These are phyloP conservation scores for Penicillium hesseltinei DNA, from an alignment of 2,329 filamentous ascomycete species.

Conservation along the genomic window DNA sequence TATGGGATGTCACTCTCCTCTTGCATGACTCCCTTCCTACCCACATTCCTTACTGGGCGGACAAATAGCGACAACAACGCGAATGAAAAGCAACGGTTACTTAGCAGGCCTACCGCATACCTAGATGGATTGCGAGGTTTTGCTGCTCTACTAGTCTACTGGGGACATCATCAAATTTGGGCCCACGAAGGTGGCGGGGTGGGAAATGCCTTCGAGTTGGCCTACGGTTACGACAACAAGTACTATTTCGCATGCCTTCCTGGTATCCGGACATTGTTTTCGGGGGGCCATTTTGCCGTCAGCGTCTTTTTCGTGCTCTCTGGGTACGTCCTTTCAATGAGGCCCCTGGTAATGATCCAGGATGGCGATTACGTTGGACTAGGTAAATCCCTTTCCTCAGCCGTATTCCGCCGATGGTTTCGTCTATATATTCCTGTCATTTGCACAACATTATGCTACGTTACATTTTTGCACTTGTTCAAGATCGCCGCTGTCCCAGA, in stretches of 20 bases:
- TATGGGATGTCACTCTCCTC: background rate
- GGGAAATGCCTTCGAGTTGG: slow-evolving; percentile 51
- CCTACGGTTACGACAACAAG: slow-evolving; percentile 45
- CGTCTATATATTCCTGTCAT: slow-evolving; percentile 55
- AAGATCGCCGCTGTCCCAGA: slow-evolving; percentile 47
- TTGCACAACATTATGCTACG: slow-evolving; percentile 54
- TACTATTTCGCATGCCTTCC: slow-evolving; percentile 56
- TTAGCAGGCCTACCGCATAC: slow-evolving; percentile 54
- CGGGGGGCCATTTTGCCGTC: slow-evolving; percentile 61
- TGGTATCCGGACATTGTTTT: slow-evolving; percentile 59
- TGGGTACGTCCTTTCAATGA: slow-evolving; percentile 53
- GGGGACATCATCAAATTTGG: slow-evolving; percentile 61
- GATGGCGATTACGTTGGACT: slow-evolving; percentile 40
- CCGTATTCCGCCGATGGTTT: slow-evolving; percentile 53
- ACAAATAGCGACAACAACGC: background rate
- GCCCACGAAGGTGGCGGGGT: slow-evolving; percentile 46
- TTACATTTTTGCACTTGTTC: slow-evolving; percentile 55
- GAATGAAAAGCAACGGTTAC: slow-evolving; percentile 1
- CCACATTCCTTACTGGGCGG: background rate
- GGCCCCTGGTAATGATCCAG: slow-evolving; percentile 46
- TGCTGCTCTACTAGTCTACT: slow-evolving; percentile 65
- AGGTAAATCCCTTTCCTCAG: slow-evolving; percentile 47
- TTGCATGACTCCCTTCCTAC: background rate
- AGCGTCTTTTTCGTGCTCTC: slow-evolving; percentile 54
- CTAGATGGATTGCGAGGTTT: slow-evolving; percentile 67